Evolutionary conservation across 2,329 filamentous ascomycete species (phyloP).

Genomic region (Lecanoromycetidae sp.): DNA sequence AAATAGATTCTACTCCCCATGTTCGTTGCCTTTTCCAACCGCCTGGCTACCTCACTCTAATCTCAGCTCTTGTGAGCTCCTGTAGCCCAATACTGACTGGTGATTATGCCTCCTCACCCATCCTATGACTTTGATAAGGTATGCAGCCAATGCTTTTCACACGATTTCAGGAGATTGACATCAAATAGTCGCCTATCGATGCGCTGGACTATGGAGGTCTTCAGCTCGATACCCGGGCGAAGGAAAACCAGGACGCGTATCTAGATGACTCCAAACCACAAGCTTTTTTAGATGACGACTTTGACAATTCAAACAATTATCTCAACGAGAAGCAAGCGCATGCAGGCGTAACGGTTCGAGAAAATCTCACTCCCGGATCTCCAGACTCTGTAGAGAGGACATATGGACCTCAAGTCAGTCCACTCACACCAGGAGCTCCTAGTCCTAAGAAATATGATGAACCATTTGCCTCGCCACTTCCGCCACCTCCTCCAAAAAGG

Average conservation of each 20-base stretch:
- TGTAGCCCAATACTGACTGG: neutral
- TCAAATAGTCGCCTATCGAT: conserved; percentile 7
- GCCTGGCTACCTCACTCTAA: neutral
- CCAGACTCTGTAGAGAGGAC: conserved; percentile 6
- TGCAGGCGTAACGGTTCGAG: neutral
- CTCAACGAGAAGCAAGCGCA: conserved; percentile 12
- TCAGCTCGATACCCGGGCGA: conserved; percentile 16
- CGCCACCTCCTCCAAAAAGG: neutral
- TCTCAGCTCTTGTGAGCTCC: neutral
- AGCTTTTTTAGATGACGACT: conserved; percentile 9
- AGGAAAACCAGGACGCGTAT: conserved; percentile 9
- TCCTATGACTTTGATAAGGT: conserved; percentile 4
- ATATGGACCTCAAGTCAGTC: conserved; percentile 5
- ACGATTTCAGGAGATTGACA: neutral
- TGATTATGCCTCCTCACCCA: conserved; percentile 5
- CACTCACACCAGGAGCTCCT: neutral
- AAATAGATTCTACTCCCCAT: neutral
- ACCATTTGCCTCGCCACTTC: neutral
- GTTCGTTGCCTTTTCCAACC: neutral
- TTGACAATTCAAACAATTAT: conserved; percentile 3
- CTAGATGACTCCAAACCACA: conserved; percentile 8
- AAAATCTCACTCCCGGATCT: neutral
- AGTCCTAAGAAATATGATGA: neutral
- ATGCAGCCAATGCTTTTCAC: neutral
- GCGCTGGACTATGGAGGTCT: conserved; percentile 15